Evolutionary conservation across 73 alveolate genomes (phyloP).

Genomic region (Paramecium biaurelia): DNA sequence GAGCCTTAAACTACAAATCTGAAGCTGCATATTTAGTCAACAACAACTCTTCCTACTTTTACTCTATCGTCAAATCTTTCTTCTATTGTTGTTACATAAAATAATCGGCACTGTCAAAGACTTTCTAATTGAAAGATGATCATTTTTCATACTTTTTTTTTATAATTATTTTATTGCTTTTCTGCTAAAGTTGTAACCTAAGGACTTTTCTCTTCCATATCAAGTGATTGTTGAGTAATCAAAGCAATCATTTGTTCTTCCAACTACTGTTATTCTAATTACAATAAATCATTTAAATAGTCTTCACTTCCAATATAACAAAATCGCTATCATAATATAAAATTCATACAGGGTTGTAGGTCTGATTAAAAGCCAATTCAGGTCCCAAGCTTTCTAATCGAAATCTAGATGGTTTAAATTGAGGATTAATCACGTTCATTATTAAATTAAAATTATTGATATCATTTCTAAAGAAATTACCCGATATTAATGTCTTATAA

Average conservation of each 20-base stretch:
- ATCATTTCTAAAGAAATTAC: not conserved
- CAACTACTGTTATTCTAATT: not conserved
- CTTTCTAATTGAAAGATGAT: not conserved
- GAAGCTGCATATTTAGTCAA: constrained; percentile 5
- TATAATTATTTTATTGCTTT: not conserved
- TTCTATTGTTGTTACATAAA: not conserved
- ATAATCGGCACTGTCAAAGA: constrained; percentile 37
- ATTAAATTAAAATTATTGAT: not conserved
- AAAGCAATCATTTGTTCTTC: constrained; percentile 21
- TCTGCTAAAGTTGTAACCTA: not conserved
- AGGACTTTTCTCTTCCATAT: constrained; percentile 7
- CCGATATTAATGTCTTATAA: not conserved
- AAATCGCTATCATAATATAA: not conserved
- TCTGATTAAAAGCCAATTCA: not conserved
- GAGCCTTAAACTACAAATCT: not conserved
- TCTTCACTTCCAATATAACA: not conserved
- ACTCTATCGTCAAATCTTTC: not conserved
- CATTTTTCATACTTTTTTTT: not conserved
- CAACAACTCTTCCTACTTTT: constrained; percentile 11
- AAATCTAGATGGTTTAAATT: constrained; percentile 45
- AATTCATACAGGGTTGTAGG: constrained; percentile 17
- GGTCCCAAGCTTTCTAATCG: constrained; percentile 18
- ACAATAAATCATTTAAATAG: not conserved
- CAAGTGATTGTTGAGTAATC: not conserved
- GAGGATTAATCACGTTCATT: not conserved